Evolutionary conservation across 106 monocot genomes (phyloP).

Genomic region (Alisma plantagoaquatica): DNA sequence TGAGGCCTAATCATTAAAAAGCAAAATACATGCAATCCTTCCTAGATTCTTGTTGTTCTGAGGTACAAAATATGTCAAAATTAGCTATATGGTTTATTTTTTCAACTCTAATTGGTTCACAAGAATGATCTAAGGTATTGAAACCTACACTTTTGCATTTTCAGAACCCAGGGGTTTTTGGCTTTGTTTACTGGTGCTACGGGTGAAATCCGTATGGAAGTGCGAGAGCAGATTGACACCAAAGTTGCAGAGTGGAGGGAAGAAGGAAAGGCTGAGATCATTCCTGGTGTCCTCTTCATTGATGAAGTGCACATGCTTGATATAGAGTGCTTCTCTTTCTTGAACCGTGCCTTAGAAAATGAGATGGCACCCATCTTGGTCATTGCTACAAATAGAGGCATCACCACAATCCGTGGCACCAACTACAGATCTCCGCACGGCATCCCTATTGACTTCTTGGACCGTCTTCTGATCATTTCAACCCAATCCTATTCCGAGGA

Average conservation of each 20-base stretch:
- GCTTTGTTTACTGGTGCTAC: constrained; percentile 97
- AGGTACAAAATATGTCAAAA: too few species aligned
- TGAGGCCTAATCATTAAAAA: too few species aligned
- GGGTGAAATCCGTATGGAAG: constrained; percentile 86
- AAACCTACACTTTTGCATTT: too few species aligned
- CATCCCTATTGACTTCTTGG: constrained; percentile 89
- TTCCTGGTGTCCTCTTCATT: constrained; percentile 91
- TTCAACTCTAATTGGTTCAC: too few species aligned
- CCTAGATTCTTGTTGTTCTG: too few species aligned
- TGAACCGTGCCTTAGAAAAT: constrained; percentile 86
- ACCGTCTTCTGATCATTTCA: constrained; percentile 73
- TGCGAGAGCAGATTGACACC: constrained; percentile 86
- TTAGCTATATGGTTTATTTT: too few species aligned
- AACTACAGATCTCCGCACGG: constrained; percentile 82
- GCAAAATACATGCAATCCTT: too few species aligned
- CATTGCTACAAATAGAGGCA: constrained; percentile 83
- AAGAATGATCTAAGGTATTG: too few species aligned
- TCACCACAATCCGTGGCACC: constrained; percentile 85
- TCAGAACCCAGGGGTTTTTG: constrained; percentile 91
- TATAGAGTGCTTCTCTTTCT: constrained; percentile 96
- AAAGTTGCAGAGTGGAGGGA: constrained; percentile 96
- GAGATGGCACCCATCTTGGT: constrained; percentile 90
- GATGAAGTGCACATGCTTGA: constrained; percentile 99
- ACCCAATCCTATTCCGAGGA: constrained; percentile 78
- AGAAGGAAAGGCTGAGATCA: constrained; percentile 91